Evolutionary conservation across 1,139 yeast species (phyloP), one percentile per base, ranked within the genome.

Genomic region (Pichia cactophila): DNA sequence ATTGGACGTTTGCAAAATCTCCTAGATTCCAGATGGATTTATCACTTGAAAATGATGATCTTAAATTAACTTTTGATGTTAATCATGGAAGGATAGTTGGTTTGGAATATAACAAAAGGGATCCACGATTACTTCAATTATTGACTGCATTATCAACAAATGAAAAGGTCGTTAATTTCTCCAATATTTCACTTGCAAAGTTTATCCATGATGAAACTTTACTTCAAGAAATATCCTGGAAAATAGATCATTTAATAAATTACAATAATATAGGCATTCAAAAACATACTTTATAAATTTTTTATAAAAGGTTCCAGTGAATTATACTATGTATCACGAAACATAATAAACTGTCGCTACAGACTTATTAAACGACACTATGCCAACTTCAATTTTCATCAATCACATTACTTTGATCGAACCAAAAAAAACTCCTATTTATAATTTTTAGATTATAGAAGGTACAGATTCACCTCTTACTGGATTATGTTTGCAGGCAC

Each of bases 1-100:
- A 73, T 1, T 87, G 95, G 94, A 73, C 69, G 38, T 86, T 66
- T 62, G 95, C 89, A 0, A 73, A 75, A 39, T 82, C 95, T 0
- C 95, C 95, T 14, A 57, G 55, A 41, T 63, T 63, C 42, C 55
- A 58, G 33, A 49, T 58, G 14, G 37, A 33, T 14, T 36, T 62
- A n/a, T 20, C 33, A 1, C 41, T 58, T 8, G 52, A 51, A 8
- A 46, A 44, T 20, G 50, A 43, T 4, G 48, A 46, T 5, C 20
- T 56, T 4, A 40, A 50, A 2, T 42, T 61, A 1, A 51, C 40
- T 14, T 52, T 63, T 26, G 41, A 39, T 26, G 56, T 63, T 10
- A 58, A 57, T 9, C 57, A 58, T 20, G 65, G 64, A 4, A 41
- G 50, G 1, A 26, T 57, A 3, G 44, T 52, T 3, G 50, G 52